Evolutionary conservation across 768 basidiomycete species (phyloP).

Genomic region (Clathrus columnatus): DNA sequence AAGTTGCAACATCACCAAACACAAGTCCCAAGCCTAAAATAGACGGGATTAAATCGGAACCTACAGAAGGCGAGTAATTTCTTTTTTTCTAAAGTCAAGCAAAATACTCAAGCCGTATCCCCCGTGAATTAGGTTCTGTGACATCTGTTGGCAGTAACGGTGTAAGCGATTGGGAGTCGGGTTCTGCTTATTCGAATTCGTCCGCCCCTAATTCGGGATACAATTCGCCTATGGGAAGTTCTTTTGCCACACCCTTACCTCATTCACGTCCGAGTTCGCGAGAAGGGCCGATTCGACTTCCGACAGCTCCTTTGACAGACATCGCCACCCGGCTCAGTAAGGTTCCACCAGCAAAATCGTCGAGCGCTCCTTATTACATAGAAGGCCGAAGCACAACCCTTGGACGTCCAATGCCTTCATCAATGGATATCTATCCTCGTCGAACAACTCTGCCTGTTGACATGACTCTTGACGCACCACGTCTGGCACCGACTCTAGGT

Average conservation of each 20-base stretch:
- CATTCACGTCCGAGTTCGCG: constrained; percentile 31
- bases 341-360: constrained; percentile 24
- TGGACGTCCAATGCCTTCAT: constrained; percentile 9
- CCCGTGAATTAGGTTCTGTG: constrained; percentile 6
- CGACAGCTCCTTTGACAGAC: constrained; percentile 63
- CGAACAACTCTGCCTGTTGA: constrained; percentile 24
- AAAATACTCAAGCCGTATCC: constrained; percentile 24
- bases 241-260: constrained; percentile 47
- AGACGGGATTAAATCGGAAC: constrained; percentile 55
- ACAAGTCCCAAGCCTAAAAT: constrained; percentile 26
- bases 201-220: constrained; percentile 49
- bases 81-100: constrained; percentile 27
- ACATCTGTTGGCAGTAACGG: constrained; percentile 34
- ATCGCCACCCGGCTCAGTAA: constrained; percentile 38
- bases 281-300: constrained; percentile 56
- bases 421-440: constrained; percentile 16
- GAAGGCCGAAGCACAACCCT: constrained; percentile 15
- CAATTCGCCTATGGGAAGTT: constrained; percentile 51
- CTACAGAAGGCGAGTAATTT: constrained; percentile 33
- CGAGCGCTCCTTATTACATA: constrained; percentile 26
- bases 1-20: constrained; percentile 22
- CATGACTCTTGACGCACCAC: neutral
- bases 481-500: constrained; percentile 1
- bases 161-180: constrained; percentile 63
- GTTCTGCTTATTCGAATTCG: constrained; percentile 35